These are phyloP conservation scores for Selaginella moellendorffii DNA, from an alignment of 75 land plant genomes.

Conservation along the genomic window DNA sequence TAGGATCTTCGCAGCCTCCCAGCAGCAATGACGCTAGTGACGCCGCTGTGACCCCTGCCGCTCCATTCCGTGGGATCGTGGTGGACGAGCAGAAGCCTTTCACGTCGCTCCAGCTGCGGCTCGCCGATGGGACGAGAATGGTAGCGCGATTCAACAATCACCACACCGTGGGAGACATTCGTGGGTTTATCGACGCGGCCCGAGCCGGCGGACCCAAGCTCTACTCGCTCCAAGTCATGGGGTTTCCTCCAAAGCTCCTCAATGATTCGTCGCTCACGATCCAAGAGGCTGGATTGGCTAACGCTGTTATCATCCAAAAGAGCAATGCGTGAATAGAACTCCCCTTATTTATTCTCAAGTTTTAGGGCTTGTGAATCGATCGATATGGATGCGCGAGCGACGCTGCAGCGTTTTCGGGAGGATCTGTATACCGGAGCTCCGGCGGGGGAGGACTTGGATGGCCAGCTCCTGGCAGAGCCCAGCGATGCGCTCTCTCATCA, in stretches of 20 bases:
- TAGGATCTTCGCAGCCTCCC: constrained; percentile 32
- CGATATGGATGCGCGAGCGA: neutral
- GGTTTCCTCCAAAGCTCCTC: constrained; percentile 81
- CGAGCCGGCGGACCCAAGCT: constrained; percentile 43
- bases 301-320: constrained; percentile 86
- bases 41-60: neutral
- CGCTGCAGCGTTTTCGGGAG: too few relatives aligned
- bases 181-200: constrained; percentile 77
- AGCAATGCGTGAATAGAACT: constrained; percentile 22
- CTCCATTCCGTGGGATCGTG: constrained; percentile 37
- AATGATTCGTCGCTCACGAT: constrained; percentile 51
- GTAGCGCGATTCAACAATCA: constrained; percentile 84
- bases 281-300: constrained; percentile 70
- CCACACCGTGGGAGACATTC: constrained; percentile 77
- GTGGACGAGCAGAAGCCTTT: constrained; percentile 54
- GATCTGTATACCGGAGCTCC: too few relatives aligned
- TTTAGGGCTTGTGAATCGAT: neutral
- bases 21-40: neutral
- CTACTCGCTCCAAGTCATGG: constrained; percentile 71
- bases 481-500: too few relatives aligned
- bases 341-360: too few relatives aligned
- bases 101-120: constrained; percentile 52
- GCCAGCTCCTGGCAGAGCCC: too few relatives aligned
- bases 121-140: constrained; percentile 94
- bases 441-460: too few relatives aligned